These are phyloP conservation scores for Conidiobolus coronatus DNA, from an alignment of 371 early-diverging fungal species.

Conservation along the genomic window DNA sequence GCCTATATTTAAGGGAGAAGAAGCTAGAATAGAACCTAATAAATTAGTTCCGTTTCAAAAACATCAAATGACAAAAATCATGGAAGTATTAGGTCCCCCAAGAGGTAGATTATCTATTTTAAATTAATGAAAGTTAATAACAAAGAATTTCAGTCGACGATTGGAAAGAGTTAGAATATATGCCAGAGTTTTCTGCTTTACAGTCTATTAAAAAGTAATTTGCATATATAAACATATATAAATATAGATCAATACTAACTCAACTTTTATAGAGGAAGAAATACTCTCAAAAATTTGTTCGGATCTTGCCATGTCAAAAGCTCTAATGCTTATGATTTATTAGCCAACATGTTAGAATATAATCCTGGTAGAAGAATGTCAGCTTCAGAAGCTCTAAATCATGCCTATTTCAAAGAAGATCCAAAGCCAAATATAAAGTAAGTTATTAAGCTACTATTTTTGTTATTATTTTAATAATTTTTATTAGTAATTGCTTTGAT, in stretches of 20 bases:
- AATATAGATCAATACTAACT: too few relatives aligned
- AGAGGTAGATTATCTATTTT: conserved; percentile 27
- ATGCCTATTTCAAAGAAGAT: conserved; percentile 82
- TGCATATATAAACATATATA: background rate
- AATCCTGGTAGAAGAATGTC: conserved; percentile 75
- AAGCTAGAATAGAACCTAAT: conserved; percentile 77
- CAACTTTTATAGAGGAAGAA: conserved; percentile 14
- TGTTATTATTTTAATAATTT: background rate
- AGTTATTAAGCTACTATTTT: too few relatives aligned
- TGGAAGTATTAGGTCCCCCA: conserved; percentile 74
- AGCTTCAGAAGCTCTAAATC: conserved; percentile 67
- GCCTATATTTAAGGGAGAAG: conserved; percentile 89
- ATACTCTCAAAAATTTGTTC: conserved; percentile 18
- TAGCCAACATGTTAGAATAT: conserved; percentile 70
- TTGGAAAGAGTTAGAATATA: conserved; percentile 49
- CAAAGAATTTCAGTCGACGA: conserved; percentile 29
- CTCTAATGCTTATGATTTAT: conserved; percentile 41
- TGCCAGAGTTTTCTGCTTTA: conserved; percentile 43
- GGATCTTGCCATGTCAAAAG: conserved; percentile 22
- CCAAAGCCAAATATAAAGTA: conserved; percentile 56
- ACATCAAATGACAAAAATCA: conserved; percentile 69
- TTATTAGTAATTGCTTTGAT: conserved; percentile 18
- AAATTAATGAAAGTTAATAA: background rate
- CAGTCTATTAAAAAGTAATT: conserved; percentile 27
- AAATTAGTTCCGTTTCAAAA: conserved; percentile 77